Base-by-base conservation (phyloP, 2,329 filamentous ascomycete genomes). In the Ascochyta clinopodiicola region DNA sequence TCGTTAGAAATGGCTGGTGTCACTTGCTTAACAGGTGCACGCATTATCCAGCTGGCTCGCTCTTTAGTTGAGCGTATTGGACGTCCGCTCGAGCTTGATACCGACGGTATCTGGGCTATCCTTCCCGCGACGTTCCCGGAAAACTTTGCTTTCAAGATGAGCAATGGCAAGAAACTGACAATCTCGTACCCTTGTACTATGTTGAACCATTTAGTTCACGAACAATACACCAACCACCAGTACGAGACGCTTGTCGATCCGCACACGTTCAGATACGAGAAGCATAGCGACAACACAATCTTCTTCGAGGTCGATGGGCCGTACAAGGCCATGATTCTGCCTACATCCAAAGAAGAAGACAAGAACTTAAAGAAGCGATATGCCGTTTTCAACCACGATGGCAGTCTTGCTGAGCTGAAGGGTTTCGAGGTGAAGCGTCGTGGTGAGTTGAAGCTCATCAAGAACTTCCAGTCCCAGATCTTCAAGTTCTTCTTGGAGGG, bases 361-460 rank as follows among this genome's bases (percentile, higher is more conserved):
- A 99, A 98, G 81, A 99, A 99, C 77, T 82, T 99, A 84, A 99
- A 99, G 81, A 99, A 99, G 79, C 88, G 95, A 71, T 99, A 99
- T 73, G 95, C 96, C 36, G 95, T 99, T 4, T 99, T 99, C 84
- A 99, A 99, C 70, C 91, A 98, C 59, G 95, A 99, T 68, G 95
- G 96, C 35, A 96, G 89, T 75, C 82, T 99, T 47, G 95, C 95
- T 13, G 95, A 99, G 73, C 77, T 99, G 71, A 99, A 99, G 72
- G 95, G 95, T 6, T 99, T 99, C 71, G 95, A 99, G 71, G 88
- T 99, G 63, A 99, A 99, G 81, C 88, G 95, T 73, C 86, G 95
- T 85, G 95, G 95, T 81, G 95, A 99, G 79, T 81, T 99, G 66
- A 99, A 99, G 79, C 88, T 99, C 66, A 99, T 99, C 84, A 99